phyloP scores from a whole-genome alignment of 164 flowering plant genomes.

The Vitis cinerea region DNA sequence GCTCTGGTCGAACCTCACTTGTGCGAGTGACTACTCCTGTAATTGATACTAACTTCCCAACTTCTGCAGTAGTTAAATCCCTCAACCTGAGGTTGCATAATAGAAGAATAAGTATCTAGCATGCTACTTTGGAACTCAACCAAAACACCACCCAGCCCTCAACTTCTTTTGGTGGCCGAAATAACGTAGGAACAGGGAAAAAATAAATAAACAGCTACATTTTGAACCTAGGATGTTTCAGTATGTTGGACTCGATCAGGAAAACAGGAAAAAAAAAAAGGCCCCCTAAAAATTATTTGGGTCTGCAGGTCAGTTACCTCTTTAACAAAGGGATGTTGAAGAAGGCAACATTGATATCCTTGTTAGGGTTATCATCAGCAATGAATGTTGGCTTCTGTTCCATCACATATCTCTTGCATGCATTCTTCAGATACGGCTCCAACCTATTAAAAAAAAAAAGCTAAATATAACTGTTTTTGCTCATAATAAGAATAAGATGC shows the following conservation, averaged over 20 bases:
- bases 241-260: neutral
- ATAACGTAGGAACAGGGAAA: too few relatives aligned
- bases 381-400: slow-evolving; percentile 71
- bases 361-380: slow-evolving; percentile 82
- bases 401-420: slow-evolving; percentile 91
- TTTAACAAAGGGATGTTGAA: slow-evolving; percentile 74
- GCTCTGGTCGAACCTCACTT: slow-evolving; percentile 98
- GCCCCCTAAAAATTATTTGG: too few relatives aligned
- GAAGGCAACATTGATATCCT: slow-evolving; percentile 87
- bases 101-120: too few relatives aligned
- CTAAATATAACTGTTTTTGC: neutral
- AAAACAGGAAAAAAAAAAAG: neutral
- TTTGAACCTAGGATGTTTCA: too few relatives aligned
- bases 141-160: neutral
- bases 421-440: slow-evolving; percentile 83
- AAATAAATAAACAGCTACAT: too few relatives aligned
- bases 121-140: neutral
- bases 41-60: slow-evolving; percentile 87
- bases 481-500: neutral
- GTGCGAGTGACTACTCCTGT: slow-evolving; percentile 94
- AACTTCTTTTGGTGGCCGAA: neutral
- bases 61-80: slow-evolving; percentile 73
- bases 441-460: slow-evolving; percentile 36
- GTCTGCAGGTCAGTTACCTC: slow-evolving; percentile 34
- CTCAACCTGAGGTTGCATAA: slow-evolving; percentile 54